Evolutionary conservation across 73 alveolate species (phyloP).

Genomic region (Diophrys sp.): DNA sequence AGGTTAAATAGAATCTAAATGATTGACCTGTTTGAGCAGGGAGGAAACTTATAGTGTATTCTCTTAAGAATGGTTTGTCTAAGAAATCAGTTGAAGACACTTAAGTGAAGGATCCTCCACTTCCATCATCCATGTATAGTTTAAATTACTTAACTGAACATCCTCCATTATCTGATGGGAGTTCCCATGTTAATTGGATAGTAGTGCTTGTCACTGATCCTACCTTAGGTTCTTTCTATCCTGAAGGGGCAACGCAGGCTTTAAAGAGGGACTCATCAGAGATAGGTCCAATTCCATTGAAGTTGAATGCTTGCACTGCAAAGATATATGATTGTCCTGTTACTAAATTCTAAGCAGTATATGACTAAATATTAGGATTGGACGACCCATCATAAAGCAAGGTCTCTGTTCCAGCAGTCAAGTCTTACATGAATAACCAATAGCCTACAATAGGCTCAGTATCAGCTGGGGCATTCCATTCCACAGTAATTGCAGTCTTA

Average conservation of each 20-base stretch:
- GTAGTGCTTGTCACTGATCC: conserved; percentile 32
- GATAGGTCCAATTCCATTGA: conserved; percentile 47
- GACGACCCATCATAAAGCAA: conserved; percentile 41
- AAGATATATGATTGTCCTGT: conserved; percentile 44
- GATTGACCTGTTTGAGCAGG: conserved; percentile 24
- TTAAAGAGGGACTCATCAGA: conserved; percentile 34
- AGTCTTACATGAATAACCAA: conserved; percentile 32
- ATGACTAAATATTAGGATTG: conserved; percentile 31
- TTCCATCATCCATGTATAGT: conserved; percentile 50
- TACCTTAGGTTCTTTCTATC: conserved; percentile 23
- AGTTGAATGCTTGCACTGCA: conserved; percentile 41
- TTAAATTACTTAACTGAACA: conserved; percentile 55
- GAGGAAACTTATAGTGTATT: conserved; percentile 4
- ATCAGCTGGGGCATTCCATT: conserved; percentile 51
- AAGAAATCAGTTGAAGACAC: conserved; percentile 17
- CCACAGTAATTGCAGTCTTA: conserved; percentile 28
- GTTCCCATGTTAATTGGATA: conserved; percentile 54
- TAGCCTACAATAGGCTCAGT: conserved; percentile 35
- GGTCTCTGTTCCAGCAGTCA: conserved; percentile 17
- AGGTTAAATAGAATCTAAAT: conserved; percentile 28
- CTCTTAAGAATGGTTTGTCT: conserved; percentile 44
- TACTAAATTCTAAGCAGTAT: conserved; percentile 6
- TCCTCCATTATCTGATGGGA: conserved; percentile 68
- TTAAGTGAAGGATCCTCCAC: conserved; percentile 22
- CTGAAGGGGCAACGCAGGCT: conserved; percentile 49